Conservation (phyloP, 768 basidiomycete genomes). For the Serendipita sp. region DNA sequence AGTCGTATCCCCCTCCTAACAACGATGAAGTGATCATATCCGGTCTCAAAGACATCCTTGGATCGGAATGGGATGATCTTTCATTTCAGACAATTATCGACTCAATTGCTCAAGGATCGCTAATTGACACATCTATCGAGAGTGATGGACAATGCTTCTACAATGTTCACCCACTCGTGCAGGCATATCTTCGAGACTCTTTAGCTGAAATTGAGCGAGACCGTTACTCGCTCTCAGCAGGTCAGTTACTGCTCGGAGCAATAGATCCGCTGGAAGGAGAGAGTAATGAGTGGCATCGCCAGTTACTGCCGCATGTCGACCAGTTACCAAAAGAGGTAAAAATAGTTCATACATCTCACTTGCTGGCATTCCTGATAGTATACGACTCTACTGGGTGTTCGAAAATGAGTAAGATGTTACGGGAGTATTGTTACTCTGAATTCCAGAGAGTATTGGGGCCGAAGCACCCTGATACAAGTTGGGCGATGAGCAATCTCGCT, state of each 20-base stretch:
- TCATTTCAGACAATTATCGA: neutral
- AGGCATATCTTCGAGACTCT: neutral
- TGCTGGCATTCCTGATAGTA: neutral
- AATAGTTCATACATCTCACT: neutral
- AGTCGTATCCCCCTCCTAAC: neutral
- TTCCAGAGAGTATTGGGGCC: too few species aligned
- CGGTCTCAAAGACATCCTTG: neutral
- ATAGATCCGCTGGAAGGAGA: neutral
- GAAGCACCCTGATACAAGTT: too few species aligned
- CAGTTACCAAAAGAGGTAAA: neutral
- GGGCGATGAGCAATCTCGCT: too few species aligned
- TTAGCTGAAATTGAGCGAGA: neutral
- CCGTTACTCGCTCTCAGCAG: neutral
- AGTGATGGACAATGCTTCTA: neutral
- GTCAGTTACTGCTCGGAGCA: neutral
- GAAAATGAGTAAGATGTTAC: too few species aligned
- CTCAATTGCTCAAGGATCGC: neutral
- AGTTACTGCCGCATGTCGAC: neutral
- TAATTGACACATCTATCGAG: neutral
- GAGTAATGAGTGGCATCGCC: neutral
- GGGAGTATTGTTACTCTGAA: too few species aligned
- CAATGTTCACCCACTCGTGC: neutral
- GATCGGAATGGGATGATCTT: neutral
- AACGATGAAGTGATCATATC: neutral
- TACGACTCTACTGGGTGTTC: too few species aligned